Conservation (phyloP, 768 basidiomycete species). For the Lyophyllum atratum region DNA sequence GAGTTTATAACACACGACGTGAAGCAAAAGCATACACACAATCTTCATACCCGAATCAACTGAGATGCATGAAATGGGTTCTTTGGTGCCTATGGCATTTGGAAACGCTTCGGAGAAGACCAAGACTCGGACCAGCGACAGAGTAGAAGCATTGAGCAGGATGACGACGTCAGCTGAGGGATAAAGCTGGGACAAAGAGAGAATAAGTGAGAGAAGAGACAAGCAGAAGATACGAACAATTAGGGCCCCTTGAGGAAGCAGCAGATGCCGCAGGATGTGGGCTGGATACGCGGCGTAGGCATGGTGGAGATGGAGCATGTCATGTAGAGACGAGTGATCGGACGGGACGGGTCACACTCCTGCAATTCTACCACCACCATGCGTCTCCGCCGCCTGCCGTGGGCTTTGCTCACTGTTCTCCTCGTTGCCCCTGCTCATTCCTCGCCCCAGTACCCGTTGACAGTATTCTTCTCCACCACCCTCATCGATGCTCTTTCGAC, state of each 20-base stretch:
- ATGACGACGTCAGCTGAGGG: conserved; percentile 71
- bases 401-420: conserved; percentile 26
- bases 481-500: conserved; percentile 76
- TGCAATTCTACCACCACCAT: conserved; percentile 10
- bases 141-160: conserved; percentile 68
- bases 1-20: conserved; percentile 17
- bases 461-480: conserved; percentile 45
- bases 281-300: conserved; percentile 50
- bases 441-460: conserved; percentile 34
- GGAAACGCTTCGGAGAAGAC: conserved; percentile 85
- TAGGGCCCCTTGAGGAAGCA: conserved; percentile 54
- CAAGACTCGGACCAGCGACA: conserved; percentile 67
- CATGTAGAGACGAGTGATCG: neutral
- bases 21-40: conserved; percentile 41
- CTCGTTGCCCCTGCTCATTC: conserved; percentile 29
- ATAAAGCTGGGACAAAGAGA: conserved; percentile 81
- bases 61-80: conserved; percentile 59
- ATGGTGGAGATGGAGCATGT: conserved; percentile 43
- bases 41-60: conserved; percentile 82
- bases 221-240: conserved; percentile 47
- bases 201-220: conserved; percentile 12
- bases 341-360: neutral
- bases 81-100: conserved; percentile 41
- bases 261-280: conserved; percentile 56
- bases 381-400: conserved; percentile 17